Conservation (phyloP, 495 filamentous ascomycete species). For the Hypoxylon trugodes region DNA sequence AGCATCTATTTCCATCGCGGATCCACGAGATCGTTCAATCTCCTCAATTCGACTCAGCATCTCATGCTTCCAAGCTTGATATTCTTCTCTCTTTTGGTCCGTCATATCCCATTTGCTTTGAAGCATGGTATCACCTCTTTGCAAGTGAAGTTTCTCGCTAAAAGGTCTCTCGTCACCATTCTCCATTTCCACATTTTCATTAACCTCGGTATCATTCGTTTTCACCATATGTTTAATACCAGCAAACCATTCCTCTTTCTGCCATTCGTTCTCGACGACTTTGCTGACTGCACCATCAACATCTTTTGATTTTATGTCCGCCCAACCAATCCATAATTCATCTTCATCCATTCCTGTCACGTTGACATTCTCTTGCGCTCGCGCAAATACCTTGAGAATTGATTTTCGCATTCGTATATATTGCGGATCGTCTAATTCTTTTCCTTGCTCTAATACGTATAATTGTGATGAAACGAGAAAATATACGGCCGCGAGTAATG, state of each 20-base stretch:
- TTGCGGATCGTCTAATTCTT: slow-evolving; percentile 48
- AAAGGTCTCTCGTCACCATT: slow-evolving; percentile 38
- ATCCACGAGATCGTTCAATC: slow-evolving; percentile 48
- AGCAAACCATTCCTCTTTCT: slow-evolving; percentile 72
- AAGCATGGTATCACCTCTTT: slow-evolving; percentile 78
- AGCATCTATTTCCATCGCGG: slow-evolving; percentile 42
- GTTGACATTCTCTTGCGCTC: slow-evolving; percentile 43
- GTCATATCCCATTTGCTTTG: slow-evolving; percentile 83
- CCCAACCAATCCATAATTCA: slow-evolving; percentile 58
- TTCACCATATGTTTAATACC: slow-evolving; percentile 53
- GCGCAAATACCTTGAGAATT: slow-evolving; percentile 50
- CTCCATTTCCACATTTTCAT: slow-evolving; percentile 39
- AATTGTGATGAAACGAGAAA: slow-evolving; percentile 65
- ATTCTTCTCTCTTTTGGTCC: slow-evolving; percentile 72
- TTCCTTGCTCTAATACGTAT: slow-evolving; percentile 45
- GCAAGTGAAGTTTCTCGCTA: slow-evolving; percentile 46
- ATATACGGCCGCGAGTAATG: slow-evolving; percentile 72
- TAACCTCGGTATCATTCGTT: slow-evolving; percentile 14
- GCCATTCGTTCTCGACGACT: slow-evolving; percentile 67
- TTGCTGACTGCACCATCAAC: slow-evolving; percentile 67
- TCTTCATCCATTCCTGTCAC: slow-evolving; percentile 47
- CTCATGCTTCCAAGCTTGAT: slow-evolving; percentile 73
- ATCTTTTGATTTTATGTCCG: slow-evolving; percentile 54
- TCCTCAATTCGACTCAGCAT: slow-evolving; percentile 67
- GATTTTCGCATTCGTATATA: slow-evolving; percentile 51